Evolutionary conservation across 1,284 basidiomycete species (phyloP), one percentile per base, ranked within the genome.

Genomic region (Chalciporus sp.): DNA sequence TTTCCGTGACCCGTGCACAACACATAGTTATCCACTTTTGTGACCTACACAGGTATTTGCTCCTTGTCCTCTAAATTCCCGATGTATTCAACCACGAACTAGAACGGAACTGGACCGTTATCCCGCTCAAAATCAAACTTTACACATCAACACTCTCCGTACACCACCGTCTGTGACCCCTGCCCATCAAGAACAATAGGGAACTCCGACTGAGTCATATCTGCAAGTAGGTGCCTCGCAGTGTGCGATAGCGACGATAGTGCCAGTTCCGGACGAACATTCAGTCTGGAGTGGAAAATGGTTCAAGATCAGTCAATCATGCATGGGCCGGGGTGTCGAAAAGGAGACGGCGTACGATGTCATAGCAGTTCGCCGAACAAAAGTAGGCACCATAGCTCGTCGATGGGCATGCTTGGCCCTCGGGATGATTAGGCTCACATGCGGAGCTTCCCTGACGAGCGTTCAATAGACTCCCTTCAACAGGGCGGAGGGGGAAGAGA

Each of bases 41-140:
- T 9, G 75, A 74, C 16, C 65, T 73, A 4, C 70, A 75, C 8
- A 63, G 72, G 81, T 23, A 61, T 80, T 40, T 71, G 79, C 11
- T 71, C 75, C 2, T 61, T 75, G 9, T 58, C 28, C 68, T 12
- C 12, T 12, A 11, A 10, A 33, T 2, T 33, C 23, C 6, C 23
- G 6, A 23, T 3, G 23, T 23, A 23, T 23, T 23, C 23, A 23
- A 23, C 23, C 23, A 23, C 23, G 23, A 23, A 23, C 23, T 23
- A 23, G 23, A 23, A 23, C 23, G 6, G 6, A 23, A 23, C 23
- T 23, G 23, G 23, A 6, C 23, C 6, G 6, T 6, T 23, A 6
- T 6, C 23, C 23, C 23, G 6, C 23, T 23, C 23, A 23, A 23
- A 23, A 6, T 23, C 23, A 23, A 23, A 23, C 23, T 23, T 23